Evolutionary conservation across 345 rosid genomes (phyloP), one percentile per base, ranked within the genome.

Genomic region (Kandelia obovata): DNA sequence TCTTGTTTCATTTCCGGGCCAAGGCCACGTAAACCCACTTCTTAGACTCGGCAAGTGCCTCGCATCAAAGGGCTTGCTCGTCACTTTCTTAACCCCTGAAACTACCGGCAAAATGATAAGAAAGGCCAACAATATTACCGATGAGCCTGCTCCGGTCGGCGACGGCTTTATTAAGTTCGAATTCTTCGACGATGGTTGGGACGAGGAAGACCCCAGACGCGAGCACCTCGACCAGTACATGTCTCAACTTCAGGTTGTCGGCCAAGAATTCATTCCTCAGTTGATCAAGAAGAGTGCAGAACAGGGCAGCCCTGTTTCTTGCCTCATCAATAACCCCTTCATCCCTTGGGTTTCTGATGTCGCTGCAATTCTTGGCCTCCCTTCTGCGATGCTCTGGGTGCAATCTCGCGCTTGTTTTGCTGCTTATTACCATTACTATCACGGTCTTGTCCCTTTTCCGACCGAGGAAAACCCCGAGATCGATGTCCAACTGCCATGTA

Each of bases 371-470:
- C 83, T 93, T 1, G 87, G 87, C 57, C 72, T 93, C 66, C 96
- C 98, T 26, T 89, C 88, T n/a, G 97, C 97, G 1, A 71, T 91
- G 79, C 92, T 94, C 6, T 94, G 97, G 98, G 92, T 94, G 20
- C 97, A 94, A 43, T 91, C 98, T 8, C 88, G 91, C 7, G 96
- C 95, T 0, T 85, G 89, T 70, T 88, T 94, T 39, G 76, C 91
- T 0, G 72, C 89, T 27, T 94, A 94, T 66, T 94, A 89, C 55
- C 84, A 89, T 74, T 89, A 76, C 74, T 70, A 68, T 73, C 84
- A 86, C 47, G 73, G 74, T 7, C 75, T 82, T n/a, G 85, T 78
- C 5, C 72, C 79, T 0, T 94, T 94, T 69, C 98, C 98, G 5
- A 78, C 47, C 0, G 76, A 86, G 64, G 58, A 70, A 25, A 81